Evolutionary conservation across 352 stramenopile species (phyloP).

Genomic region (Phytophthora sp.): DNA sequence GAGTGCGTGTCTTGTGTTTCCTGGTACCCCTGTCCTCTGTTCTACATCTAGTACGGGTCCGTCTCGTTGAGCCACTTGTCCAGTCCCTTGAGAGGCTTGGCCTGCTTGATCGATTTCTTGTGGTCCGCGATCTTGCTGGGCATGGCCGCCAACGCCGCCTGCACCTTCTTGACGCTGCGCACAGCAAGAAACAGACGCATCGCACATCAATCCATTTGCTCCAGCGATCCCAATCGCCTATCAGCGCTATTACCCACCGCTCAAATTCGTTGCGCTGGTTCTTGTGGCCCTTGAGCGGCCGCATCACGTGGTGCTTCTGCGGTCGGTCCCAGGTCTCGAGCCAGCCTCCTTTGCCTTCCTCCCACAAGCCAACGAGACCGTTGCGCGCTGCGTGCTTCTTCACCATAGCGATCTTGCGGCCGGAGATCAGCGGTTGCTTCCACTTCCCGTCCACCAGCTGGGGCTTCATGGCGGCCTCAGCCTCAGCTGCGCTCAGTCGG

Average conservation of each 20-base stretch:
- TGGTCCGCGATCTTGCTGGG: constrained; percentile 87
- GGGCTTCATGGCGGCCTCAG: constrained; percentile 81
- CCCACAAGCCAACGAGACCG: constrained; percentile 76
- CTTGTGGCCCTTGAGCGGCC: constrained; percentile 78
- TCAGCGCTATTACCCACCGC: constrained; percentile 41
- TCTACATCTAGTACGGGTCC: constrained; percentile 73
- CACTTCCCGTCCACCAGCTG: constrained; percentile 83
- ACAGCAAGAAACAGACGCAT: constrained; percentile 1
- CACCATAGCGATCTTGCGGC: constrained; percentile 80
- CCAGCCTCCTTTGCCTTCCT: constrained; percentile 82
- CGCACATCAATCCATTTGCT: constrained; percentile 1
- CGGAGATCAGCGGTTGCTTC: constrained; percentile 82
- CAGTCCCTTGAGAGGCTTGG: constrained; percentile 87
- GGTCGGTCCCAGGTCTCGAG: constrained; percentile 75
- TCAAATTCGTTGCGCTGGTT: constrained; percentile 88
- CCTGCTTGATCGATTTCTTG: constrained; percentile 82
- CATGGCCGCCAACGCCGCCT: constrained; percentile 83
- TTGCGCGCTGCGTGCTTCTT: constrained; percentile 85
- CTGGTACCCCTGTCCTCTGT: constrained; percentile 17
- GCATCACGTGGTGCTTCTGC: constrained; percentile 90
- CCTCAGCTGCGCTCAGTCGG: constrained; percentile 71
- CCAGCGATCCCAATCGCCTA: background rate
- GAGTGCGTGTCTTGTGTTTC: constrained; percentile 12
- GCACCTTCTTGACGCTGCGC: constrained; percentile 83
- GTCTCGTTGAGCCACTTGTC: constrained; percentile 90